Evolutionary conservation across 257 asterid genomes (phyloP).

Genomic region (Ehretia macrophylla): DNA sequence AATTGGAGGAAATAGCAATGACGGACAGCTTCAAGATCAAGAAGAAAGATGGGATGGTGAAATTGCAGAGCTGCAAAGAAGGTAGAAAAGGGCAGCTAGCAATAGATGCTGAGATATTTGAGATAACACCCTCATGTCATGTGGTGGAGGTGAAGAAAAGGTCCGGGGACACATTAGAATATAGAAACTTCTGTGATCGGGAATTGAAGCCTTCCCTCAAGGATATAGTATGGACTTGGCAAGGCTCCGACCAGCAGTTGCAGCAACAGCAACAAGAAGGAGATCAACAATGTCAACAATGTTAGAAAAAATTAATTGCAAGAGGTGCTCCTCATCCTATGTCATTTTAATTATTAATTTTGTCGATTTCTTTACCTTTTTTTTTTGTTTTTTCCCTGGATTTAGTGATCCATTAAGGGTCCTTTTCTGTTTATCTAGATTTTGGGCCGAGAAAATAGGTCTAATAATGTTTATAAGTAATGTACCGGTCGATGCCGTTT

Average conservation of each 20-base stretch:
- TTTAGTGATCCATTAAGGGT: neutral
- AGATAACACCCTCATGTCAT: constrained; percentile 83
- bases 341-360: neutral
- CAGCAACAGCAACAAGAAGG: constrained; percentile 19
- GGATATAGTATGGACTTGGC: constrained; percentile 69
- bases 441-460: no score
- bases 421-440: neutral
- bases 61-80: constrained; percentile 52
- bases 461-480: neutral
- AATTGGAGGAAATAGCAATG: constrained; percentile 64
- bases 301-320: neutral
- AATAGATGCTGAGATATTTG: constrained; percentile 82
- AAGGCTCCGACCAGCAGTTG: constrained; percentile 25
- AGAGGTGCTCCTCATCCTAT: neutral
- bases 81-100: constrained; percentile 73
- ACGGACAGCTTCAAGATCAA: constrained; percentile 55
- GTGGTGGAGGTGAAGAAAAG: constrained; percentile 81
- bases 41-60: constrained; percentile 58
- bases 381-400: neutral
- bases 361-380: neutral
- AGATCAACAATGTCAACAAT: constrained; percentile 1
- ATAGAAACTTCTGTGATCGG: constrained; percentile 60
- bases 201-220: constrained; percentile 80
- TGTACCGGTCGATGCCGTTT: neutral
- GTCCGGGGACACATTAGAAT: constrained; percentile 81